Percentiles rank a stretch among this genome's conserved stretches.
Evolutionary conservation across 176 grass and related monocot species (phyloP).

Genomic region (Musa acuminata): DNA sequence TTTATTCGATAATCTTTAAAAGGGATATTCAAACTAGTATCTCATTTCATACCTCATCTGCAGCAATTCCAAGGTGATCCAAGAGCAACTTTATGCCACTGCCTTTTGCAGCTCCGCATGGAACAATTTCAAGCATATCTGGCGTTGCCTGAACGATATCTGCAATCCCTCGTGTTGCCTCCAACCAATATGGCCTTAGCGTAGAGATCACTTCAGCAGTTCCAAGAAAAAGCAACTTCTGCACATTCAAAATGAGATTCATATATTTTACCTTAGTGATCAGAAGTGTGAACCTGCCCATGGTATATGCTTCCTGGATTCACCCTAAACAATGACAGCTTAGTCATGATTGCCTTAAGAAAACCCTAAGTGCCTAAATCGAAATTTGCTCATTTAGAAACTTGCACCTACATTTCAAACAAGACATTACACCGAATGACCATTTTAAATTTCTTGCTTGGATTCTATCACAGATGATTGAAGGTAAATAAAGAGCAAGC

Average conservation of each 20-base stretch:
- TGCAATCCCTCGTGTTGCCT: conserved; percentile 47
- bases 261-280: not conserved
- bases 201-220: conserved; percentile 50
- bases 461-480: too few species aligned
- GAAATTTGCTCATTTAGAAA: too few species aligned
- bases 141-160: conserved; percentile 53
- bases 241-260: conserved; percentile 26
- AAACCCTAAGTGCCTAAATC: too few species aligned
- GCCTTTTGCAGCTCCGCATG: conserved; percentile 61
- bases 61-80: conserved; percentile 56
- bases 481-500: too few species aligned
- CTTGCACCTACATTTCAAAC: too few species aligned
- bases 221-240: conserved; percentile 91
- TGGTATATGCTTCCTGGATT: not conserved
- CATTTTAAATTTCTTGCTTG: too few species aligned
- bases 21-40: too few species aligned
- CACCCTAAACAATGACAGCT: too few species aligned
- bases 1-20: too few species aligned
- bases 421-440: too few species aligned
- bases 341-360: too few species aligned
- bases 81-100: conserved; percentile 64
- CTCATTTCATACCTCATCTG: too few species aligned
- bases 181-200: conserved; percentile 69
- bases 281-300: not conserved
- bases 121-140: conserved; percentile 95